These are phyloP conservation scores for Barnettozyma populi DNA, from an alignment of 805 yeast genomes.

Conservation along the genomic window DNA sequence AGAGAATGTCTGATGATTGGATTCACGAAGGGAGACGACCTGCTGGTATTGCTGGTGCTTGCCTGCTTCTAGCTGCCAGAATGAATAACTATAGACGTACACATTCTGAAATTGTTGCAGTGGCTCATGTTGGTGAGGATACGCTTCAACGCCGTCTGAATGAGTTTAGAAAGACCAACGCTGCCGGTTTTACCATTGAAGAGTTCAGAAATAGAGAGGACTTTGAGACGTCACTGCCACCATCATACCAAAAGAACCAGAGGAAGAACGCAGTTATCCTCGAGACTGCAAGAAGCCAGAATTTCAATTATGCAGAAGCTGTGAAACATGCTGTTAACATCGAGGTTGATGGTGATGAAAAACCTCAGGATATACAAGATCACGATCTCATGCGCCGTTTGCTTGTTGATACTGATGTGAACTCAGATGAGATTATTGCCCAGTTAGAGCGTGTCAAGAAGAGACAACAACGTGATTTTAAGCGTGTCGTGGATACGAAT, in stretches of 20 bases:
- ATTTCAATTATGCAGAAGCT: slow-evolving; percentile 5
- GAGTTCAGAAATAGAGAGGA: slow-evolving; percentile 55
- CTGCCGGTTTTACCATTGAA: slow-evolving; percentile 67
- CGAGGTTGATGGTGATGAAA: slow-evolving; percentile 14
- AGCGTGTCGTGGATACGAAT: slow-evolving; percentile 14
- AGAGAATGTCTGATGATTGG: slow-evolving; percentile 93
- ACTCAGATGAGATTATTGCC: slow-evolving; percentile 23
- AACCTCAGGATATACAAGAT: slow-evolving; percentile 20
- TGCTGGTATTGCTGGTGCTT: slow-evolving; percentile 98
- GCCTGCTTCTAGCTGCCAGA: slow-evolving; percentile 86
- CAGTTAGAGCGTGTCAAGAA: slow-evolving; percentile 26
- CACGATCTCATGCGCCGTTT: slow-evolving; percentile 15
- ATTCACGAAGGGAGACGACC: slow-evolving; percentile 95
- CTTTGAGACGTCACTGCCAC: slow-evolving; percentile 57
- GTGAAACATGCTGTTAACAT: slow-evolving; percentile 1
- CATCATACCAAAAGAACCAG: slow-evolving; percentile 66
- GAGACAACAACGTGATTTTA: slow-evolving; percentile 19
- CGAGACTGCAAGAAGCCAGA: neutral
- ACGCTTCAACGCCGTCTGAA: slow-evolving; percentile 86
- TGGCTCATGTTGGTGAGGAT: slow-evolving; percentile 91
- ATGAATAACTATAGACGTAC: slow-evolving; percentile 94
- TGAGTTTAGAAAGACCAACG: slow-evolving; percentile 75
- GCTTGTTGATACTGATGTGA: slow-evolving; percentile 13
- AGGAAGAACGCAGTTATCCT: slow-evolving; percentile 21
- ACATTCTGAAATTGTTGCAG: slow-evolving; percentile 89